Evolutionary conservation across 2,329 filamentous ascomycete species (phyloP), one percentile per base, ranked within the genome.

Genomic region (Drechslera avenae): DNA sequence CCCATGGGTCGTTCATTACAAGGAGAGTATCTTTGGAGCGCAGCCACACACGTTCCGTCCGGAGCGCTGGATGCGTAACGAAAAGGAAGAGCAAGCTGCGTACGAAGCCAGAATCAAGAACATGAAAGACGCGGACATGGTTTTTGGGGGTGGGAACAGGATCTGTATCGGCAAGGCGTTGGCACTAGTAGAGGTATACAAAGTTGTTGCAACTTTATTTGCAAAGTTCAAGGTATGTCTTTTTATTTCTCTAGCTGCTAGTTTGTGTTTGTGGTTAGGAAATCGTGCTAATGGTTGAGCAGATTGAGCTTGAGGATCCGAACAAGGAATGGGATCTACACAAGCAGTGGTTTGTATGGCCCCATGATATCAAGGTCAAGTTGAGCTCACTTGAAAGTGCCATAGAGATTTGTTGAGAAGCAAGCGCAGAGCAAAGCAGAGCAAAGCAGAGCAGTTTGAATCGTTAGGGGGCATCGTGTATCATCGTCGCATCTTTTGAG

Each of bases 121-220:
- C 39, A 72, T 72, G 69, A 77, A 57, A 76, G 63, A 64, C 10
- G 62, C 63, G 2, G 66, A 71, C 39, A 46, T 72, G 53, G 44
- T 61, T 9, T 73, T 71, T 48, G 69, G 69, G 5, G 53, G 53
- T 4, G 69, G 69, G 4, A 68, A 65, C 23, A 55, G 68, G 5
- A 54, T 60, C 5, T 73, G 69, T 52, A 42, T 72, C 13, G 70
- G 68, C 1, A 51, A 59, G 5, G 57, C 63, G 23, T 39, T 72
- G 23, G 70, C 67, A 28, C 35, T 64, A 32, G 58, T 70, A 4
- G 67, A 73, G 54, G 37, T 71, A 43, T 63, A 61, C 35, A 86
- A 86, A 73, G 76, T 85, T 30, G 68, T 83, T 30, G 48, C 48
- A 16, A 51, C 48, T 4, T 32, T 37, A 12, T 51, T 81, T 81